A percentile compares a stretch with the other conserved stretches of the same genome.
Evolutionary conservation across 768 basidiomycete species (phyloP).

Genomic region (Jaapia argillacea): DNA sequence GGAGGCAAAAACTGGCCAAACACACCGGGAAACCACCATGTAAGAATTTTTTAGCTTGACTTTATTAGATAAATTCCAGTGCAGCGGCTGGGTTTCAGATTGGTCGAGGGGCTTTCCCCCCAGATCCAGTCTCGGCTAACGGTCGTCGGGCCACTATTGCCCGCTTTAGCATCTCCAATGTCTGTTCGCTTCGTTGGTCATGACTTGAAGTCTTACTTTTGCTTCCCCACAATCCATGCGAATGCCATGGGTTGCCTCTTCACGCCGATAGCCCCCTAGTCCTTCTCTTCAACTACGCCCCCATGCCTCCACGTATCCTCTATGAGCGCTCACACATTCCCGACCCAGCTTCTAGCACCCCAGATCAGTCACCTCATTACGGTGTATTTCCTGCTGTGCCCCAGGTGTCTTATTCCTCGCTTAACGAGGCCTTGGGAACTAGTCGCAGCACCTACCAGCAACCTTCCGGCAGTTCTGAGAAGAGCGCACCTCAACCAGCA

Average conservation of each 20-base stretch:
- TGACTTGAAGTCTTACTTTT: too few species aligned
- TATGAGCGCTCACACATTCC: conserved; percentile 6
- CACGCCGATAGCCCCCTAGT: too few species aligned
- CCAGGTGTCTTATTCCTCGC: conserved; percentile 12
- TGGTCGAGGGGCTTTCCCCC: neutral
- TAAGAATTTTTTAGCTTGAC: too few species aligned
- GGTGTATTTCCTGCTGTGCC: conserved; percentile 8
- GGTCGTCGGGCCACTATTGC: neutral
- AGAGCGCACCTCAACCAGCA: too few species aligned
- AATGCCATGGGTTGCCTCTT: too few species aligned
- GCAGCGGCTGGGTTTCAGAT: too few species aligned
- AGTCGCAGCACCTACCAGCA: conserved; percentile 8
- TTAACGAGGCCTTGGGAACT: conserved; percentile 13
- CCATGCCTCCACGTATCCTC: neutral
- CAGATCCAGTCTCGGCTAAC: neutral
- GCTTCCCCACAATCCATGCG: too few species aligned
- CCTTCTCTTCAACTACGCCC: neutral
- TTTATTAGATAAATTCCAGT: too few species aligned
- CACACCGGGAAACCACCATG: too few species aligned
- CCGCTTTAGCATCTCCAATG: neutral
- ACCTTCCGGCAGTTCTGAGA: neutral
- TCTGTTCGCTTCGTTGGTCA: neutral
- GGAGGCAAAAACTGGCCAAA: too few species aligned
- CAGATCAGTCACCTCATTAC: conserved; percentile 4
- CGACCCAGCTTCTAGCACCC: conserved; percentile 5